Evolutionary conservation across 2,329 filamentous ascomycete species (phyloP).

Genomic region (Xylariaceae sp.): DNA sequence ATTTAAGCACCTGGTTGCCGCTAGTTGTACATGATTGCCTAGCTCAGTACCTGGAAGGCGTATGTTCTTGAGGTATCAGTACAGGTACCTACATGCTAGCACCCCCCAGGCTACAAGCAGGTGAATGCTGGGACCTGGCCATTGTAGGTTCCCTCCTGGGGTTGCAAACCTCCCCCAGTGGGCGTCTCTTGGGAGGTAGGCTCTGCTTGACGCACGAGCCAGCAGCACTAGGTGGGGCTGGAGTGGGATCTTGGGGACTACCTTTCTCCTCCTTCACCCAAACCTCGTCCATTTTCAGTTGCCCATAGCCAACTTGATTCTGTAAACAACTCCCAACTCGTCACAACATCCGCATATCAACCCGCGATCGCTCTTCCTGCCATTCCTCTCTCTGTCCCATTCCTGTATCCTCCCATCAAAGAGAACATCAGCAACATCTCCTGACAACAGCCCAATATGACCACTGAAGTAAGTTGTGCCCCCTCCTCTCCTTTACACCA

Average conservation of each 20-base stretch:
- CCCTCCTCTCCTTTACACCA: too few species aligned
- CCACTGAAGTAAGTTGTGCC: slow-evolving; percentile 28
- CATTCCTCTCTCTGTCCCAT: slow-evolving; percentile 2
- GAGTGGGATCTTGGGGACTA: slow-evolving; percentile 11
- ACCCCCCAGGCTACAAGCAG: too few species aligned
- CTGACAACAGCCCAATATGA: slow-evolving; percentile 25
- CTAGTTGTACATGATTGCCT: too few species aligned
- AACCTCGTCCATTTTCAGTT: slow-evolving; percentile 28
- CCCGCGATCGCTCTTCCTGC: slow-evolving; percentile 1
- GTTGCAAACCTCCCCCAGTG: not conserved
- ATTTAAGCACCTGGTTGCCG: too few species aligned
- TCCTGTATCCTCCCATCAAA: slow-evolving; percentile 9
- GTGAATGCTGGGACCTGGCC: too few species aligned
- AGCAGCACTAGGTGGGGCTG: slow-evolving; percentile 12
- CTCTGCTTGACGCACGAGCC: not conserved
- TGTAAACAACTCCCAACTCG: slow-evolving; percentile 24
- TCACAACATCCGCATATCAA: slow-evolving; percentile 14
- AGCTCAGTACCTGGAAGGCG: too few species aligned
- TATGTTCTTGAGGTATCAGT: too few species aligned
- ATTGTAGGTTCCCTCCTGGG: not conserved
- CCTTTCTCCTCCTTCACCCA: slow-evolving; percentile 23
- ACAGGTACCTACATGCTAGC: too few species aligned
- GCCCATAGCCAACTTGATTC: slow-evolving; percentile 22
- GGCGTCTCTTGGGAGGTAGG: too few species aligned
- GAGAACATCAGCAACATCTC: slow-evolving; percentile 12